These are phyloP conservation scores for Neurospora sp. DNA, from an alignment of 495 filamentous ascomycete genomes.

Conservation along the genomic window DNA sequence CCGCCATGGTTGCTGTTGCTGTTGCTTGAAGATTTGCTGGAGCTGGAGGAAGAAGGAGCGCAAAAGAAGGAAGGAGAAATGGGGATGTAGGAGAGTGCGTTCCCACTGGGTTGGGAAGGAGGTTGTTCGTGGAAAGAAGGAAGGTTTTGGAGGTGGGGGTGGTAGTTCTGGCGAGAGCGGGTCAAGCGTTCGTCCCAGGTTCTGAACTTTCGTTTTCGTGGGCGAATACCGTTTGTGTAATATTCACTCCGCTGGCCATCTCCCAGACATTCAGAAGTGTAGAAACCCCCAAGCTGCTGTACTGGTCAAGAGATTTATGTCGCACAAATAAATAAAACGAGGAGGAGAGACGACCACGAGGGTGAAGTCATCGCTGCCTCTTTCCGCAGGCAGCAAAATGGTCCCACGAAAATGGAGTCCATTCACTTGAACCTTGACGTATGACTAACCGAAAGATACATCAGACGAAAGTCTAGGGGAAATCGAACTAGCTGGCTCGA, in stretches of 20 bases:
- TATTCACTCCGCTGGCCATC: neutral
- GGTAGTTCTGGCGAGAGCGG: neutral
- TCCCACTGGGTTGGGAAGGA: neutral
- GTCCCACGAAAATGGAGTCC: neutral
- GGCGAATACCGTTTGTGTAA: neutral
- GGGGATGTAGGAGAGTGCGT: neutral
- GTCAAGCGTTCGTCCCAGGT: neutral
- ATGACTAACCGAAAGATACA: neutral
- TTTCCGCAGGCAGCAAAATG: neutral
- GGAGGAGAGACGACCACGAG: neutral
- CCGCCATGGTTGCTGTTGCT: neutral
- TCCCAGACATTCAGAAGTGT: neutral
- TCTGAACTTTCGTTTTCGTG: neutral
- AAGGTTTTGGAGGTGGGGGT: neutral
- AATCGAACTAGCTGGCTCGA: neutral
- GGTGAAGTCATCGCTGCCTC: neutral
- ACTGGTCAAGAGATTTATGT: neutral
- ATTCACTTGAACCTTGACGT: neutral
- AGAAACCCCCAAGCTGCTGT: neutral
- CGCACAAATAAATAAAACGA: neutral
- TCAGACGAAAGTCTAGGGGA: neutral
- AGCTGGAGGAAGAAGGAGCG: neutral
- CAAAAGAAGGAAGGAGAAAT: neutral
- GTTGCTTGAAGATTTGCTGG: neutral
- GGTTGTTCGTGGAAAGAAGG: neutral